Base-by-base conservation (phyloP, 495 filamentous ascomycete species). In the Penicillium turbatum region DNA sequence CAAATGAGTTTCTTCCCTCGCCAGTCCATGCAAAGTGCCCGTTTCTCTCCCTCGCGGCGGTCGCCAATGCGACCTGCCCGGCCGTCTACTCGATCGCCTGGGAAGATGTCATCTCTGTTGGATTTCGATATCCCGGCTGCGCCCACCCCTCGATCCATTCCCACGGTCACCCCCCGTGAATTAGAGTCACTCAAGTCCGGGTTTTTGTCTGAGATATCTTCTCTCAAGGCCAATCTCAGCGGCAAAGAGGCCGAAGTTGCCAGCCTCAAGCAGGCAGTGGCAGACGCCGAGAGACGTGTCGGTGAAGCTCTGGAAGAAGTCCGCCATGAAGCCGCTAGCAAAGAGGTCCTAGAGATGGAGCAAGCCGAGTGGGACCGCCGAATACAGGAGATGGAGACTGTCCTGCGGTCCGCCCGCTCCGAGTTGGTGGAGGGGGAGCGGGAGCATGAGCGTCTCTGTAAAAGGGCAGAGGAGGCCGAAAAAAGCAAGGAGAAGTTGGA, bases 71-170 rank as follows among this genome's bases (percentile, higher is more conserved):
- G 66, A 24, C 53, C 55, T 40, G 54, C 59, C 30, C 64, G 68
- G 3, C 65, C 74, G 21, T 64, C 71, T n/a, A 66, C 64, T 39
- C 61, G 67, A 7, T 68, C 70, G 5, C 74, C 75, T 4, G 53
- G 64, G 7, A 77, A 74, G 30, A 51, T 51, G 47, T 56, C 66
- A 13, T 74, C 70, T 56, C 79, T 97, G 8, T 81, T 98, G 34
- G 93, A 98, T 66, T 96, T 97, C 64, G 92, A 97, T 57, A 86
- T 97, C 13, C 89, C 90, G 9, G 88, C 90, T 3, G 80, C 85
- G 10, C 90, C 91, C 3, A 97, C 93, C 1, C 93, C 93, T 15
- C 86, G 92, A 50, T 95, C 88, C 37, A 83, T 97, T 37, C 93
- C 93, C 1, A 87, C 85, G 12, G 85, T 97, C 56, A 96, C 95